phyloP scores from a whole-genome alignment of 192 early-diverging fungal species.

The Backusella parvicylindrica region DNA sequence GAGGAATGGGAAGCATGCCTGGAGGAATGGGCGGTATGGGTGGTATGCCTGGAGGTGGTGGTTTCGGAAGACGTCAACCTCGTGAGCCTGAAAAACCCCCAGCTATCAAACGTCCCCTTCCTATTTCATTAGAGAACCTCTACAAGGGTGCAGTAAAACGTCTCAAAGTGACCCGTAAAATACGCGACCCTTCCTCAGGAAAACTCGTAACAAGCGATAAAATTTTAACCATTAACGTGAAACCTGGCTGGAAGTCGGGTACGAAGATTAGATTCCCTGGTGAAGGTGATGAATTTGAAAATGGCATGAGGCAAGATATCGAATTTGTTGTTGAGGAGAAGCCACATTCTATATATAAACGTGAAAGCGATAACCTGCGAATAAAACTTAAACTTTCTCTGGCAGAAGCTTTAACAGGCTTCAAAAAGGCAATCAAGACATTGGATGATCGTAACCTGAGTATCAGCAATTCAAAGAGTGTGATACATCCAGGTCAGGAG shows the following conservation, averaged over 20 bases:
- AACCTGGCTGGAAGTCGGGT: constrained; percentile 96
- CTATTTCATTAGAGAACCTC: constrained; percentile 83
- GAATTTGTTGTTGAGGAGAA: constrained; percentile 95
- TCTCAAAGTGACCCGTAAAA: constrained; percentile 85
- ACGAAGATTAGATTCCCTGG: constrained; percentile 91
- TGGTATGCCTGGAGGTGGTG: constrained; percentile 42
- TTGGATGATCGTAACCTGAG: constrained; percentile 71
- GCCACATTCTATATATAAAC: constrained; percentile 78
- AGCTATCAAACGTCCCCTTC: constrained; percentile 65
- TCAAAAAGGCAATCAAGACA: constrained; percentile 66
- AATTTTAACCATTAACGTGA: constrained; percentile 79
- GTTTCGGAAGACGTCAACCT: neutral
- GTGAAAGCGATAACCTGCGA: constrained; percentile 82
- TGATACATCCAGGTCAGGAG: constrained; percentile 72
- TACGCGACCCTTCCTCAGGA: constrained; percentile 37
- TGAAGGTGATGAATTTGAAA: constrained; percentile 85
- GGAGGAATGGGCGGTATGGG: constrained; percentile 24
- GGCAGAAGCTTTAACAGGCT: constrained; percentile 78
- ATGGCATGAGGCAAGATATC: constrained; percentile 81
- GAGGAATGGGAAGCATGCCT: constrained; percentile 41
- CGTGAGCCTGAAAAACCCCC: constrained; percentile 38
- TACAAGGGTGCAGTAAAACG: constrained; percentile 87
- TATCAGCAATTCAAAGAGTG: constrained; percentile 46
- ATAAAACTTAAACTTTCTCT: constrained; percentile 64
- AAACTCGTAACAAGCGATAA: constrained; percentile 58